Conservation (phyloP, 108 stramenopile species). For the Skeletonema menzelii region DNA sequence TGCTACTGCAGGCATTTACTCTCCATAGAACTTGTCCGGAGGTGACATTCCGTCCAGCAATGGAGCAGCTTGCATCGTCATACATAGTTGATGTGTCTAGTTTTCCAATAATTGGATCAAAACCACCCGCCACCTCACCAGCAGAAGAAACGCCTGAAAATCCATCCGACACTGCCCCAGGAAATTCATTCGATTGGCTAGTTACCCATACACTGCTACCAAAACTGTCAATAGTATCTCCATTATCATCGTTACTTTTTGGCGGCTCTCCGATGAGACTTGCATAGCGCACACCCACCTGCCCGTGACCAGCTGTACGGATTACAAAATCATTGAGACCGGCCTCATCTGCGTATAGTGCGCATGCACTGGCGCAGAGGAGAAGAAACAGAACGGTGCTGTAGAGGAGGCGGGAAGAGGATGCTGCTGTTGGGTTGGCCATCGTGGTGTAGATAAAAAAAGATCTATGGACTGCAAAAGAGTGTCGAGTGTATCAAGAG, state of each 20-base stretch:
- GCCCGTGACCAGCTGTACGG: conserved; percentile 78
- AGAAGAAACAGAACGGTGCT: conserved; percentile 10
- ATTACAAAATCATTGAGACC: conserved; percentile 75
- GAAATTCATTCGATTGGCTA: conserved; percentile 25
- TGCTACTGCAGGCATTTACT: conserved; percentile 60
- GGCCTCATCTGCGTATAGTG: conserved; percentile 68
- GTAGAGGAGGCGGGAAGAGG: neutral
- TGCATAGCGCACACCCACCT: conserved; percentile 28
- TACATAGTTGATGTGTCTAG: neutral
- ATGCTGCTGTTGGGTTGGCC: neutral
- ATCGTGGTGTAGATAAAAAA: no score
- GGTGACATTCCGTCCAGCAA: conserved; percentile 52
- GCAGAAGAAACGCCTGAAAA: neutral
- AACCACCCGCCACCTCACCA: neutral
- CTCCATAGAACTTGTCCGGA: conserved; percentile 65
- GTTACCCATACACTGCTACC: conserved; percentile 25
- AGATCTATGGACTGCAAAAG: no score
- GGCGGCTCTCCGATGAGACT: neutral
- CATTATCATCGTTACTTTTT: neutral
- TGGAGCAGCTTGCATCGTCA: conserved; percentile 30
- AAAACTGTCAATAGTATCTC: neutral
- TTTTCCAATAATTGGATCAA: conserved; percentile 3
- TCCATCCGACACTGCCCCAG: conserved; percentile 5
- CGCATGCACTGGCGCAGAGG: neutral
- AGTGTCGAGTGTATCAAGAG: no score